These are phyloP conservation scores for Nemophila menziesii DNA, from an alignment of 257 asterid species.

Conservation along the genomic window DNA sequence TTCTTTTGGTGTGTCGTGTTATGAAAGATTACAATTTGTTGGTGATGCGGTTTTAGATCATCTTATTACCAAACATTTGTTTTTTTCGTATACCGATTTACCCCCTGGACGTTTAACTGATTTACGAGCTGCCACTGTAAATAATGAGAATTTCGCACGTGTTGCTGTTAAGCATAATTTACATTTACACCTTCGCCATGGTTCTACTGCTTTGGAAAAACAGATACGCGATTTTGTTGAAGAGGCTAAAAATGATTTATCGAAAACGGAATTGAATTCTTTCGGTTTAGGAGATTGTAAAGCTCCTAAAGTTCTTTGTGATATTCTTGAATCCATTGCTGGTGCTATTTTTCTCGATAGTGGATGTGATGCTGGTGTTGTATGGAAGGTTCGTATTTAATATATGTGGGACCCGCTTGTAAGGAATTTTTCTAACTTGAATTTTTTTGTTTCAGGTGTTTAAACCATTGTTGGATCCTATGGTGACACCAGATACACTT, in stretches of 20 bases:
- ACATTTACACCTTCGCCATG: conserved; percentile 93
- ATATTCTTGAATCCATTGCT: conserved; percentile 93
- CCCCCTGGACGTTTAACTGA: conserved; percentile 98
- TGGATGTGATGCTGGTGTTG: conserved; percentile 67
- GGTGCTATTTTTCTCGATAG: conserved; percentile 95
- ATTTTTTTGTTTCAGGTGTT: conserved; percentile 75
- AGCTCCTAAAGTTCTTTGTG: conserved; percentile 99
- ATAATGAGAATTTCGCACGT: conserved; percentile 95
- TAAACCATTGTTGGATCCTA: conserved; percentile 80
- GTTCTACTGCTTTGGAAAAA: conserved; percentile 90
- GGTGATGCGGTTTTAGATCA: conserved; percentile 98
- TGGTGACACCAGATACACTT: conserved; percentile 98
- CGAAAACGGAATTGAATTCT: conserved; percentile 80
- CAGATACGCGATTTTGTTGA: conserved; percentile 92
- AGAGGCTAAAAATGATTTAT: conserved; percentile 65
- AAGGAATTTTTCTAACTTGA: neutral
- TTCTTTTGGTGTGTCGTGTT: conserved; percentile 92
- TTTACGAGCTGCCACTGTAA: conserved; percentile 97
- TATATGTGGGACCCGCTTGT: neutral
- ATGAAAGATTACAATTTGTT: conserved; percentile 88
- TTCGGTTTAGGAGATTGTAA: conserved; percentile 98
- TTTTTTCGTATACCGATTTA: conserved; percentile 86
- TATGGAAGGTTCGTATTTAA: conserved; percentile 83
- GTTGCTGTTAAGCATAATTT: conserved; percentile 86
- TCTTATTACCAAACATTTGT: conserved; percentile 82